Base-by-base conservation (phyloP, 129 eudicot species). In the Apium graveolens region DNA sequence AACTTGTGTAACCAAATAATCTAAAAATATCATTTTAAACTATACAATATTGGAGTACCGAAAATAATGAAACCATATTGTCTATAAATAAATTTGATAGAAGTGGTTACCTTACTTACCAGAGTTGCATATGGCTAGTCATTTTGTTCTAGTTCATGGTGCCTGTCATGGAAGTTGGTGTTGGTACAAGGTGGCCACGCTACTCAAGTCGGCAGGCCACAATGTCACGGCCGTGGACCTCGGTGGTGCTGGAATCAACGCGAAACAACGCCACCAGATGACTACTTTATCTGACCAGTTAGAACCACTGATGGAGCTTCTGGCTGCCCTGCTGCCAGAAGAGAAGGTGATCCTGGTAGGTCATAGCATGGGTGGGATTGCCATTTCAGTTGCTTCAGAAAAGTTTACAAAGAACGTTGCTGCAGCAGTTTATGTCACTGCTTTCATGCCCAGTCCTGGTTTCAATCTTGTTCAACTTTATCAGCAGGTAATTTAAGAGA, bases 71-170 rank as follows among this genome's bases (percentile, higher is more conserved):
- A 24, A 55, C 31, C 29, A 55, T 24, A 0, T 24, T 24, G 3
- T 24, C 29, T 55, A 55, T 24, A 55, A 24, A 55, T 24, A 55
- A 24, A 55, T 24, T 1, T 55, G 29, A 24, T 24, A 49, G 60
- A 20, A 49, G 5, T n/a, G 60, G 60, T 18, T 49, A 55, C 29
- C 65, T 55, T 3, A 24, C n/a, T 24, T 20, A 1, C 18, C 65
- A 26, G n/a, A 8, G n/a, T 55, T 57, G 65, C 65, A 49, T 17
- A 60, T 60, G 68, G 68, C 68, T 8, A 60, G 68, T 70, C 87
- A 83, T 13, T 81, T 86, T 72, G 87, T 83, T 78, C 90, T 86
- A 2, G 81, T 86, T 57, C 87, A 86, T 38, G 83, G 79, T 4
- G 51, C 82, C 5, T 78, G 85, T 35, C 81, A 75, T 45, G 87